Evolutionary conservation across 129 eudicot genomes (phyloP), one percentile per base, ranked within the genome.

Genomic region (Flaveria trinervia): DNA sequence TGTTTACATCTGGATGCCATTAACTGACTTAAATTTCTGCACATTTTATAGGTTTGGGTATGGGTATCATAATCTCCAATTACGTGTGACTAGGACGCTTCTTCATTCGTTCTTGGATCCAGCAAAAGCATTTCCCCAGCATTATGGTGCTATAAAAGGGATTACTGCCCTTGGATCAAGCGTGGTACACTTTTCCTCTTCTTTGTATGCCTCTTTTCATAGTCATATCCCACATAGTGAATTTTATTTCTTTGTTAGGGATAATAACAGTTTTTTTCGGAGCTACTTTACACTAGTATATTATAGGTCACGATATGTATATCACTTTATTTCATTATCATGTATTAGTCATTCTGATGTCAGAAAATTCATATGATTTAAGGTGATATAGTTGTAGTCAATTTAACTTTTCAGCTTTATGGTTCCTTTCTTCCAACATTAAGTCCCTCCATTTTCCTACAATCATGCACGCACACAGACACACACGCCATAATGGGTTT

Each of bases 141-240:
- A 95, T 80, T 95, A 87, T 89, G 99, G 99, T 13, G 99, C 97
- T 23, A 89, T 95, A 69, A 92, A 88, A 79, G 97, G 92, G 66
- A 84, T 95, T 59, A 85, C 95, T 61, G 80, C 91, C 73, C 88
- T 95, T 51, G 99, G 99, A 50, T 79, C 97, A 11, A 80, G 76
- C 52, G 89, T 95, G 96, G 99, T 93, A 90, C 17, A 2, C 72
- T 55, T 48, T 50, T 54, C 43, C 59, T 55, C 59, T 28, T 28
- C 33, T 28, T 28, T 4, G 4, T 28, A 28, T 4, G 33, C 33
- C 33, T 28, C 33, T 28, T 28, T 28, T 28, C 33, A 28, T 28
- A 28, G 33, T 28, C 33, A 28, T 28, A 28, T 4, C 4, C 33
- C 33, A 4, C 33, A 28, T 28, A 28, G 4, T 28, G 33, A 28